These are phyloP conservation scores for Colletotrichum cuscutae DNA, from an alignment of 2,329 filamentous ascomycete species.

Conservation along the genomic window DNA sequence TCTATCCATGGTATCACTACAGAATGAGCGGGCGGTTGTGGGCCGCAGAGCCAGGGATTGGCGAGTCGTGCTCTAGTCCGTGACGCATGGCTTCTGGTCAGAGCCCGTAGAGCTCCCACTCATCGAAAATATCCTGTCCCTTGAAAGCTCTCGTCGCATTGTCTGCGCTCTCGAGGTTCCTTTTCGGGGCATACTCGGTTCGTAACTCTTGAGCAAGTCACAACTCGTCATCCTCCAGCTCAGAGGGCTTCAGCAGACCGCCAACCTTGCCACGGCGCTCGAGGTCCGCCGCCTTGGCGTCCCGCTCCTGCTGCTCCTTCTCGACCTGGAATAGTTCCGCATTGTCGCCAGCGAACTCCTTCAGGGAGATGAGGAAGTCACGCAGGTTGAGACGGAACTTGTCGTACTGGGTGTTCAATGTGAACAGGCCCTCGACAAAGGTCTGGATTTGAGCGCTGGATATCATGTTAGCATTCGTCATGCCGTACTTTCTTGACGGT, in stretches of 20 bases:
- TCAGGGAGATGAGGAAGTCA: slow-evolving; percentile 96
- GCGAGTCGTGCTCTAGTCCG: slow-evolving; percentile 32
- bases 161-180: slow-evolving; percentile 43
- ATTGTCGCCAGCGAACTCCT: slow-evolving; percentile 97
- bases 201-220: slow-evolving; percentile 82
- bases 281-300: slow-evolving; percentile 87
- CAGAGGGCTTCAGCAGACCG: slow-evolving; percentile 95
- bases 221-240: slow-evolving; percentile 89
- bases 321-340: slow-evolving; percentile 93
- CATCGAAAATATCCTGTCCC: slow-evolving; percentile 58
- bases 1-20: slow-evolving; percentile 37
- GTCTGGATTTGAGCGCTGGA: slow-evolving; percentile 82
- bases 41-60: slow-evolving; percentile 35
- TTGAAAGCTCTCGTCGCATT: slow-evolving; percentile 37
- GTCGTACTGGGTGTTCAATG: slow-evolving; percentile 86
- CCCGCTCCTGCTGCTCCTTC: slow-evolving; percentile 89
- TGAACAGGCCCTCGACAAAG: slow-evolving; percentile 92
- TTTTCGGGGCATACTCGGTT: slow-evolving; percentile 64
- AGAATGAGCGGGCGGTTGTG: slow-evolving; percentile 30
- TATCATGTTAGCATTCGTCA: slow-evolving; percentile 45
- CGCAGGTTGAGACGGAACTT: slow-evolving; percentile 96
- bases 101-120: slow-evolving; percentile 74
- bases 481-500: background rate
- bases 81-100: slow-evolving; percentile 44
- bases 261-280: slow-evolving; percentile 95